phyloP scores from a whole-genome alignment of 148 eudicot species.

The Polygonum aviculare region DNA sequence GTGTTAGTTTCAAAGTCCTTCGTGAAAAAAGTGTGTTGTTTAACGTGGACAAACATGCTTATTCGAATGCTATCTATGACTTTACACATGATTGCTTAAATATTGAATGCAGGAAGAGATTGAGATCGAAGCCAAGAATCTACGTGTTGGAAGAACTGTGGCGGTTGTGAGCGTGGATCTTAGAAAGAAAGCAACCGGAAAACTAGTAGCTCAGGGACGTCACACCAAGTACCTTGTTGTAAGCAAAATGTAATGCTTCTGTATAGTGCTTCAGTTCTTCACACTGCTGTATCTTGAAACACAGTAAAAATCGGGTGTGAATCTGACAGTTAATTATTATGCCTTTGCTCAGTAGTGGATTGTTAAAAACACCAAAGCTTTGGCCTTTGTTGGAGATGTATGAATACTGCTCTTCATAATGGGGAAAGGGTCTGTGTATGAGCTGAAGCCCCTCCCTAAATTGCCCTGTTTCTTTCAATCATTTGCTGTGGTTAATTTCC shows the following conservation, averaged over 20 bases:
- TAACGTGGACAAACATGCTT: neutral
- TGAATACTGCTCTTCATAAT: neutral
- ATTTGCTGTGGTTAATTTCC: neutral
- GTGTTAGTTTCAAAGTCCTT: neutral
- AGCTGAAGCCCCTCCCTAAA: neutral
- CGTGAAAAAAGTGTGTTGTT: neutral
- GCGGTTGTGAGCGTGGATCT: constrained; percentile 78
- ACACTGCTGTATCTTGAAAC: neutral
- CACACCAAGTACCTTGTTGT: constrained; percentile 82
- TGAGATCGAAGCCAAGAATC: constrained; percentile 66
- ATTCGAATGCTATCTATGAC: neutral
- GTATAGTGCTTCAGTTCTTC: neutral
- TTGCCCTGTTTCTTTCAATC: neutral
- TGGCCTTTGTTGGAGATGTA: neutral
- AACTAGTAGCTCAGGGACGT: constrained; percentile 80
- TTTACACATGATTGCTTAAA: neutral
- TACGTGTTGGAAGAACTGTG: constrained; percentile 79
- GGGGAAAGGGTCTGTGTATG: neutral
- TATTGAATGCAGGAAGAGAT: constrained; percentile 60
- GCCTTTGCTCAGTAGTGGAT: neutral
- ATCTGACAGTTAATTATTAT: neutral
- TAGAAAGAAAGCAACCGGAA: constrained; percentile 69
- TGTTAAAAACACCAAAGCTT: neutral
- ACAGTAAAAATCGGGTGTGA: neutral
- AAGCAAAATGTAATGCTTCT: constrained; percentile 30